Evolutionary conservation across 805 yeast genomes (phyloP).

Genomic region (Saccharomycopsis fodiens): DNA sequence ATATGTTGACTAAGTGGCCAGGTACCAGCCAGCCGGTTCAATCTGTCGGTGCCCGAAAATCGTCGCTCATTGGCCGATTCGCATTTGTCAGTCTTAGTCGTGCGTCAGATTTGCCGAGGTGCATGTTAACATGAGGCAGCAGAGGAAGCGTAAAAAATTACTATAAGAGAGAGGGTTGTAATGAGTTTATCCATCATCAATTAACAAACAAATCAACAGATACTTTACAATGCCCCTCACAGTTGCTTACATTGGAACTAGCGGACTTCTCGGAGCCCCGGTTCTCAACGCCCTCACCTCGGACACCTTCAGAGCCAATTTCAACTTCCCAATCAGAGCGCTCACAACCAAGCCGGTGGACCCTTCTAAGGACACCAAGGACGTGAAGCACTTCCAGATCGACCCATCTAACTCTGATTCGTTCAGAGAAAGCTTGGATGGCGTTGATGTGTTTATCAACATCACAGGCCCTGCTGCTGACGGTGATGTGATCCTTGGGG

Average conservation of each 20-base stretch:
- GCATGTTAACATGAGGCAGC: too few species aligned
- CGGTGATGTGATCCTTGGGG: constrained; percentile 37
- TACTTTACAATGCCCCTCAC: too few species aligned
- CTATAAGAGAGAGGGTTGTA: too few species aligned
- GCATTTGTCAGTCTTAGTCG: too few species aligned
- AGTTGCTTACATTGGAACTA: constrained; percentile 46
- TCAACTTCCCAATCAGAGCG: constrained; percentile 42
- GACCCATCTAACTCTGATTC: constrained; percentile 25
- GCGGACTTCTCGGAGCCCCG: constrained; percentile 47
- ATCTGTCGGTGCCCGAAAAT: too few species aligned
- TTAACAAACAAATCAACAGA: too few species aligned
- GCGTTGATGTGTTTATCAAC: constrained; percentile 45
- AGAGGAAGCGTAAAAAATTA: too few species aligned
- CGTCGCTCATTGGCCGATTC: too few species aligned
- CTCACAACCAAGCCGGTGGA: constrained; percentile 28
- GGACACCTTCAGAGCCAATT: constrained; percentile 34
- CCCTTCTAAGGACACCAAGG: constrained; percentile 24
- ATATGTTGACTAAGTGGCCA: too few species aligned
- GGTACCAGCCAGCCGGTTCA: too few species aligned
- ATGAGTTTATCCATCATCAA: too few species aligned
- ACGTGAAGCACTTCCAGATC: constrained; percentile 34
- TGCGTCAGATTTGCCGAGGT: too few species aligned
- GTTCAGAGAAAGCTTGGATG: constrained; percentile 33
- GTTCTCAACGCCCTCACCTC: constrained; percentile 38
- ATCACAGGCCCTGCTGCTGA: constrained; percentile 31